Evolutionary conservation across 2,329 filamentous ascomycete genomes (phyloP).

Genomic region (Venturia effusa): DNA sequence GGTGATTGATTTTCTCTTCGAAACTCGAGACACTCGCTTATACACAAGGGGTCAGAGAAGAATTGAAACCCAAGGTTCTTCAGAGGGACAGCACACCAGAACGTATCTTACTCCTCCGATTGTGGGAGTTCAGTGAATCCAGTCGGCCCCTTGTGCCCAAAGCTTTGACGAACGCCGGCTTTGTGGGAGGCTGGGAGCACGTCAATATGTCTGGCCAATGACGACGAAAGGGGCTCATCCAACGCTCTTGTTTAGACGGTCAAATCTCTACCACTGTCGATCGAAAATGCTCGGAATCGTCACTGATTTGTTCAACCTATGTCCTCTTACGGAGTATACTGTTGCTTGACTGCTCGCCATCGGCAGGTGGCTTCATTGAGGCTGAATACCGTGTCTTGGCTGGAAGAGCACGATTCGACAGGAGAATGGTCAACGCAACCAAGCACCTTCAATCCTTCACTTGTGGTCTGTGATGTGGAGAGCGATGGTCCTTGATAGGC

Average conservation of each 20-base stretch:
- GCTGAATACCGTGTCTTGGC: background rate
- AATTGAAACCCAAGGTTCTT: no score
- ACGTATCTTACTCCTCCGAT: background rate
- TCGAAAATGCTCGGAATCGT: background rate
- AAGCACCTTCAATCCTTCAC: background rate
- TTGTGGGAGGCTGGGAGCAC: background rate
- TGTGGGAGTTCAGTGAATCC: background rate
- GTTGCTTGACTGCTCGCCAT: background rate
- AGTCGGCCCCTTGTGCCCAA: background rate
- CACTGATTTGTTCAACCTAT: background rate
- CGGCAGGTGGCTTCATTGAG: background rate
- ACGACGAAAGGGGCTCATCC: no score
- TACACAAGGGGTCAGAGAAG: no score
- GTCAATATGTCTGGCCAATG: background rate
- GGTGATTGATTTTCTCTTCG: background rate
- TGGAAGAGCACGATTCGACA: background rate
- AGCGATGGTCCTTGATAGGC: background rate
- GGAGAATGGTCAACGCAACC: background rate
- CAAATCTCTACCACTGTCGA: background rate
- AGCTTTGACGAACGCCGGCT: background rate
- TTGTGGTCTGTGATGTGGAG: background rate
- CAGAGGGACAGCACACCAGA: no score
- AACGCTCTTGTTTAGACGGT: background rate
- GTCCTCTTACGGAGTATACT: background rate
- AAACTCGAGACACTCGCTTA: background rate